A percentile compares a stretch with the other conserved stretches of the same genome.
Evolutionary conservation across 352 stramenopile genomes (phyloP).

Genomic region (Blastocystis sp.): DNA sequence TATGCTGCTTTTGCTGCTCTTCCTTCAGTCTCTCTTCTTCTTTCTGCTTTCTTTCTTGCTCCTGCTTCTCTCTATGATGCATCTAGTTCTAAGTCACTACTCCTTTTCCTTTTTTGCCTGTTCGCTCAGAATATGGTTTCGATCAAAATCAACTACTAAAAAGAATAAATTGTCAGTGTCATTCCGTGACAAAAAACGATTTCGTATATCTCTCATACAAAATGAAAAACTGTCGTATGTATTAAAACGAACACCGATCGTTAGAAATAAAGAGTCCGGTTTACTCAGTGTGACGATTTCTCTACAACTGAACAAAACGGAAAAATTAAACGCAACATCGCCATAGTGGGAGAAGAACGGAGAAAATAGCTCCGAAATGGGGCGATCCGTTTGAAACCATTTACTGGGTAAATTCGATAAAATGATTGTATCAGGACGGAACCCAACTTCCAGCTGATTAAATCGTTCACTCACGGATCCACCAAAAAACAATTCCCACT

Average conservation of each 20-base stretch:
- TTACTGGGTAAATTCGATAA: not conserved
- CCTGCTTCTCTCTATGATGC: not conserved
- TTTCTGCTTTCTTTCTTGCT: not conserved
- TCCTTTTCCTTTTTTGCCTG: not conserved
- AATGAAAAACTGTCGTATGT: not conserved
- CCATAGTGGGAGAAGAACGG: not conserved
- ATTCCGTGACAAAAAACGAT: not conserved
- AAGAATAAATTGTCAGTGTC: not conserved
- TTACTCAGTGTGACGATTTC: not conserved
- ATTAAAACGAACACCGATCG: not conserved
- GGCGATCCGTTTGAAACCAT: not conserved
- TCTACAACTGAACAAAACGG: not conserved
- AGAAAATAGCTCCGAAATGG: not conserved
- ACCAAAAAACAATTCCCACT: not conserved
- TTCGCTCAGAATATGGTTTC: not conserved
- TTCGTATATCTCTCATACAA: not conserved
- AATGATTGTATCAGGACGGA: not conserved
- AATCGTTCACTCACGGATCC: not conserved
- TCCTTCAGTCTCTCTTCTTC: not conserved
- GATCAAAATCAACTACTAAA: not conserved
- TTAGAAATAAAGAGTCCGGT: not conserved
- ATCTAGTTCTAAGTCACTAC: not conserved
- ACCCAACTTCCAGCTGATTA: not conserved
- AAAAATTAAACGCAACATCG: not conserved
- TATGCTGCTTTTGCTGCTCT: not conserved